Conservation (phyloP, 139 green algal species). For the Chlorella sorokiniana region DNA sequence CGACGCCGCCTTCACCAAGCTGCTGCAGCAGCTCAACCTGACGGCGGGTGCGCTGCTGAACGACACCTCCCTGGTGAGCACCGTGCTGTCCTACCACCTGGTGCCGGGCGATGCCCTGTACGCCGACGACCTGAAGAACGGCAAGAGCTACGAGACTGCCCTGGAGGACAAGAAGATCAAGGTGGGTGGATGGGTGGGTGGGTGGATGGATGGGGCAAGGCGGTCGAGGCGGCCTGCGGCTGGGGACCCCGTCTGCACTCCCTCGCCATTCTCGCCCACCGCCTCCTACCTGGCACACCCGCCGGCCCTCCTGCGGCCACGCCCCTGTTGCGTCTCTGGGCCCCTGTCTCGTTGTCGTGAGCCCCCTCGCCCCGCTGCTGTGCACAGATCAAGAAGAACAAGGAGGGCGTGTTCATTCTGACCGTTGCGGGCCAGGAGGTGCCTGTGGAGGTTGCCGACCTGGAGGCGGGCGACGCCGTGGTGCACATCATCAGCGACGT, state of each 20-base stretch:
- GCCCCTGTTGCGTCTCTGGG: neutral
- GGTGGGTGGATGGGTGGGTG: neutral
- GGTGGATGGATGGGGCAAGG: neutral
- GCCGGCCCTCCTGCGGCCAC: no score
- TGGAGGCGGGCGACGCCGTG: neutral
- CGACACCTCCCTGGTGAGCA: conserved; percentile 27
- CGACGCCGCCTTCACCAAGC: conserved; percentile 22
- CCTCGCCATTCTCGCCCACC: no score
- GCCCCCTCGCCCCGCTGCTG: neutral
- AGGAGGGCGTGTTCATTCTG: neutral
- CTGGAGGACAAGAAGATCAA: conserved; percentile 4
- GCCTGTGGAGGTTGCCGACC: neutral
- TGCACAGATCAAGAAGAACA: neutral
- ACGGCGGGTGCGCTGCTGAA: conserved; percentile 16
- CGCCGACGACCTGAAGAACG: neutral
- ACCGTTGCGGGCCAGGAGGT: neutral
- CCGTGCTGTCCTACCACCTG: conserved; percentile 38
- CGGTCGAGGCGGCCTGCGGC: no score
- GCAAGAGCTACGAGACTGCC: neutral
- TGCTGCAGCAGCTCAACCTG: conserved; percentile 12
- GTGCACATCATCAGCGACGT: conserved; percentile 1
- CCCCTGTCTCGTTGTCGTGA: neutral
- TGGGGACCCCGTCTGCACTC: no score
- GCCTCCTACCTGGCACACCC: no score
- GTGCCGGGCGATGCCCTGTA: neutral